Evolutionary conservation across 805 yeast species (phyloP).

Genomic region (Saturnispora serradocipensis): DNA sequence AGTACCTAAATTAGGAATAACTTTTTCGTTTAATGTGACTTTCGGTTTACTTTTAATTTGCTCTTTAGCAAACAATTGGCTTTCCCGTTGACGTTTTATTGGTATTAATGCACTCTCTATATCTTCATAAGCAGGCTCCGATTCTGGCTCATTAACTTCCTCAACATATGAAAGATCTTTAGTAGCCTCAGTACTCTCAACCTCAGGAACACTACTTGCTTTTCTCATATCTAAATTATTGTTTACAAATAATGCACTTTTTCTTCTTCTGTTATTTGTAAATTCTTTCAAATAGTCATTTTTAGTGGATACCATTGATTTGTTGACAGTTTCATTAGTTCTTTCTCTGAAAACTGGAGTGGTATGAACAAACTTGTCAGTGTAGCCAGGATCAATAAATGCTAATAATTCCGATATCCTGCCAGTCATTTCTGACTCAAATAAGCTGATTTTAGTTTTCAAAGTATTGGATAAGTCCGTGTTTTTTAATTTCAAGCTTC

Average conservation of each 20-base stretch:
- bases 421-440: constrained; percentile 10
- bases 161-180: constrained; percentile 8
- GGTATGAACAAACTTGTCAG: neutral
- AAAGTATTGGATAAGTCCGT: constrained; percentile 11
- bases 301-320: neutral
- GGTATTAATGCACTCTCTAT: constrained; percentile 7
- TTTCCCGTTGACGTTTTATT: constrained; percentile 6
- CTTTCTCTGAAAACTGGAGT: neutral
- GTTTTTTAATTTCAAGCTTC: constrained; percentile 19
- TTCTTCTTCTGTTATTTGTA: constrained; percentile 33
- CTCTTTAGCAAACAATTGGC: neutral
- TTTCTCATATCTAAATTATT: neutral
- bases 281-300: neutral
- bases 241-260: constrained; percentile 27
- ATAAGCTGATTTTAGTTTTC: constrained; percentile 7
- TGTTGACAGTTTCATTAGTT: neutral
- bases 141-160: constrained; percentile 3
- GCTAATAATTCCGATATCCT: constrained; percentile 2
- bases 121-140: constrained; percentile 22
- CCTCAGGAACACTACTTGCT: neutral
- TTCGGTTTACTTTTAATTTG: constrained; percentile 12
- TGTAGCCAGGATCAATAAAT: neutral
- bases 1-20: constrained; percentile 2
- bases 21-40: neutral
- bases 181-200: neutral